Base-by-base conservation (phyloP, 768 basidiomycete genomes). In the Holtermanniella nyarrowii region DNA sequence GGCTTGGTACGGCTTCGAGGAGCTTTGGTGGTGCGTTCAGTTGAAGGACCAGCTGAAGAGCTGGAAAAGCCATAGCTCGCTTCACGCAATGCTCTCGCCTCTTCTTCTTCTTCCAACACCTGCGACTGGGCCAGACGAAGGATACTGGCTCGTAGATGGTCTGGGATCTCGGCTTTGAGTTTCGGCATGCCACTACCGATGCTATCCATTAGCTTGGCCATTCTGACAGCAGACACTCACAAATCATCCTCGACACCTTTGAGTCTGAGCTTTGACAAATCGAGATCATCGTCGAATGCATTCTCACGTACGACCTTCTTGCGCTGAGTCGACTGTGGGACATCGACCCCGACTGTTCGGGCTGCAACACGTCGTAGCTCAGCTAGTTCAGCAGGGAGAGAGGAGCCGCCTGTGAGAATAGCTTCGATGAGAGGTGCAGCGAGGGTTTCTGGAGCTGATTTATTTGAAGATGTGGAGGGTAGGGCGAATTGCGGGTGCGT, bases 71-170 rank as follows among this genome's bases (percentile, higher is more conserved):
- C 44, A 72, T 64, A 47, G 56, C 70, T 58, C 43, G 60, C 73
- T 61, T 70, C 71, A 43, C 48, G 60, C 43, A 55, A 57, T 54
- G 65, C 64, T 3, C 27, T 63, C 58, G 46, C 65, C n/a, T 71
- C 67, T 7, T 71, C 72, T 16, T 70, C 70, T 26, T 77, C 78
- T 20, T 78, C 81, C n/a, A 80, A 81, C 11, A 82, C 83, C n/a
- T 82, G 77, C 16, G 76, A 79, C 61, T 89, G 84, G 0, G 80
- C 83, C 3, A 84, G 77, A 23, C 86, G 79, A 13, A 90, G 75
- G 59, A 90, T 90, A 49, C 85, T 83, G 1, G 80, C 80, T 62
- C 91, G 89, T 79, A 90, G 84, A 57, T 82, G 77, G 60, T 89
- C 85, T 13, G 76, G 75, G 5, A 81, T 63, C 2, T 54, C 59